Conservation (phyloP, 2,329 filamentous ascomycete species). For the Hymenoscyphus fructigenus region DNA sequence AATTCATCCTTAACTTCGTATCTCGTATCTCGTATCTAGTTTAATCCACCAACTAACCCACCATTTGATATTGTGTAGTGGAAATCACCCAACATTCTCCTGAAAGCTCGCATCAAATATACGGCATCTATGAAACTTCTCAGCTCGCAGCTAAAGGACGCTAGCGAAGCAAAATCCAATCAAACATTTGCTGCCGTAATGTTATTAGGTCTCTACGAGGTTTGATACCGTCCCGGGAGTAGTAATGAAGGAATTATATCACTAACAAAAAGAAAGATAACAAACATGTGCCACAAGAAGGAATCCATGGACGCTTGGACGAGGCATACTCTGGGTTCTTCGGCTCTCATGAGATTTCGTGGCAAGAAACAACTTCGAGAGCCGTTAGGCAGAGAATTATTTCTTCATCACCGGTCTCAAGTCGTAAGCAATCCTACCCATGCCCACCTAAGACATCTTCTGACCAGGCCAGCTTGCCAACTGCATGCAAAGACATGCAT, state of each 20-base stretch:
- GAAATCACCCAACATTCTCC: conserved; percentile 22
- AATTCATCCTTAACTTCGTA: background rate
- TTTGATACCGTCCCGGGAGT: conserved; percentile 16
- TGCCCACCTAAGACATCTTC: conserved; percentile 29
- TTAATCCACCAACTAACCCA: background rate
- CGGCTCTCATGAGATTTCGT: conserved; percentile 48
- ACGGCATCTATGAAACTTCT: conserved; percentile 24
- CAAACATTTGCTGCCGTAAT: conserved; percentile 32
- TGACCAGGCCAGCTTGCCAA: conserved; percentile 45
- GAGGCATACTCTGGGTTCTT: conserved; percentile 53
- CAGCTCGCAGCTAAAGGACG: conserved; percentile 20
- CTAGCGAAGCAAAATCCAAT: conserved; percentile 27
- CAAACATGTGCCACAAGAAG: conserved; percentile 27
- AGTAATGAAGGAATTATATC: conserved; percentile 21
- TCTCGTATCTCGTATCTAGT: background rate
- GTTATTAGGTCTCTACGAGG: conserved; percentile 31
- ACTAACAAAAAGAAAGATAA: conserved; percentile 19
- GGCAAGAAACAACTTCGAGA: conserved; percentile 48
- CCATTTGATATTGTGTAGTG: conserved; percentile 8
- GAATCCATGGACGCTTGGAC: conserved; percentile 53
- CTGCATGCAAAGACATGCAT: conserved; percentile 49
- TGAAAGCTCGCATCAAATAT: conserved; percentile 23
- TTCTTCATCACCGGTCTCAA: conserved; percentile 49
- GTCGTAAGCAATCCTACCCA: conserved; percentile 19
- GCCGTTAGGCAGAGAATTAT: conserved; percentile 50